Base-by-base conservation (phyloP, 208 protist species). In the Trypanosomatidae sp. region DNA sequence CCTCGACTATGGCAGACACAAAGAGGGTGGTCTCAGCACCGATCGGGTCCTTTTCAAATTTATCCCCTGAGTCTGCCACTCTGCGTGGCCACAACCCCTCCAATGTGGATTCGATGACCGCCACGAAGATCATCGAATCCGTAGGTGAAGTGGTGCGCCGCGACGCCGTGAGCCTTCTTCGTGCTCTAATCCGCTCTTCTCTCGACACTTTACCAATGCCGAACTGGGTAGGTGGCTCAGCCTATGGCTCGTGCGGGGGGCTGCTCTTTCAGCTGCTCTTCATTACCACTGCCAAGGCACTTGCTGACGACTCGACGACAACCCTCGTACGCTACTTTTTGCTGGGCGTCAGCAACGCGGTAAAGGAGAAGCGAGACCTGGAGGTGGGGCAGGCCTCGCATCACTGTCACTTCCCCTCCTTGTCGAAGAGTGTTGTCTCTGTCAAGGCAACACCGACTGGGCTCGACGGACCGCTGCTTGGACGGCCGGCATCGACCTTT, bases 221-320 rank as follows among this genome's bases (percentile, higher is more conserved):
- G 44, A 56, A 78, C 52, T 91, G 83, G 87, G 83, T 87, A 39
- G 85, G 80, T 49, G 84, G 83, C 8, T 68, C 84, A 0, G 81
- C 81, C 53, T 94, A 97, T 75, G 90, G 90, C 62, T 85, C 87
- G 30, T 94, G 92, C 67, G 90, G 92, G 43, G 88, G 77, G 2
- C 68, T 97, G 15, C 81, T 97, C 19, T 94, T 97, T 69, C 92
- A 97, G 69, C 67, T 95, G 33, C 83, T 97, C 68, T 77, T 93
- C 36, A 69, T 89, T 36, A 78, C 78, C 12, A 89, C 89, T 19
- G 69, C 84, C 28, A 85, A 82, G 56, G 66, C 84, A 33, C 71
- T 67, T 44, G 73, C 66, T 13, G 82, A 87, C 66, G 84, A 93
- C 25, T 71, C 67, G n/a, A 77, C 84, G 36, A 76, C 67, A 43